A percentile compares a stretch with the other conserved stretches of the same genome.
phyloP scores from a whole-genome alignment of 345 rosid genomes.

The Eucalyptus viminalis region DNA sequence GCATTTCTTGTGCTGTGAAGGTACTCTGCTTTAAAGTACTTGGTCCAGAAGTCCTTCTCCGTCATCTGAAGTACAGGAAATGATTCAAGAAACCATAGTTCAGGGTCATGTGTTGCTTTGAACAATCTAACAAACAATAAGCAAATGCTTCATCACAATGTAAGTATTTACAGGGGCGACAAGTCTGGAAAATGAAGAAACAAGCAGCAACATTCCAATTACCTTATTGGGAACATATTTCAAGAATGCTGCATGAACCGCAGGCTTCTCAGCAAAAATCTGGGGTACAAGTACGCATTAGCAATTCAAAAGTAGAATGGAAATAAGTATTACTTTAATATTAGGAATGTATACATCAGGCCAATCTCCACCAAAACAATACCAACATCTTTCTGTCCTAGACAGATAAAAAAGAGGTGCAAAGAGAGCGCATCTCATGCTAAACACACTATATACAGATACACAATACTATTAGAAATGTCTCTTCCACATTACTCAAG shows the following conservation, averaged over 20 bases:
- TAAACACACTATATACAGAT: not conserved
- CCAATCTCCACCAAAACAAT: not conserved
- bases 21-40: slow-evolving; percentile 90
- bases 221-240: slow-evolving; percentile 88
- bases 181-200: not conserved
- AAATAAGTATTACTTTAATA: not conserved
- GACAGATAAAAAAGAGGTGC: not conserved
- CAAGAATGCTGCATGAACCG: slow-evolving; percentile 79
- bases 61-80: slow-evolving; percentile 44
- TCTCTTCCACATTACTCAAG: not conserved
- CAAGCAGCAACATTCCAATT: not conserved
- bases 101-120: not conserved
- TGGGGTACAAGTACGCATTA: slow-evolving; percentile 1
- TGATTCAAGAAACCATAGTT: not conserved
- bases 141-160: not conserved
- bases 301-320: not conserved
- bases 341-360: not conserved
- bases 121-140: not conserved
- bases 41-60: slow-evolving; percentile 90
- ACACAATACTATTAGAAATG: not conserved
- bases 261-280: slow-evolving; percentile 98
- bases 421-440: not conserved
- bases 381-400: not conserved
- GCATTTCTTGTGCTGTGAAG: slow-evolving; percentile 68
- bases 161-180: not conserved